Evolutionary conservation across 495 filamentous ascomycete genomes (phyloP), one percentile per base, ranked within the genome.

Genomic region (Penicillium alfredii): DNA sequence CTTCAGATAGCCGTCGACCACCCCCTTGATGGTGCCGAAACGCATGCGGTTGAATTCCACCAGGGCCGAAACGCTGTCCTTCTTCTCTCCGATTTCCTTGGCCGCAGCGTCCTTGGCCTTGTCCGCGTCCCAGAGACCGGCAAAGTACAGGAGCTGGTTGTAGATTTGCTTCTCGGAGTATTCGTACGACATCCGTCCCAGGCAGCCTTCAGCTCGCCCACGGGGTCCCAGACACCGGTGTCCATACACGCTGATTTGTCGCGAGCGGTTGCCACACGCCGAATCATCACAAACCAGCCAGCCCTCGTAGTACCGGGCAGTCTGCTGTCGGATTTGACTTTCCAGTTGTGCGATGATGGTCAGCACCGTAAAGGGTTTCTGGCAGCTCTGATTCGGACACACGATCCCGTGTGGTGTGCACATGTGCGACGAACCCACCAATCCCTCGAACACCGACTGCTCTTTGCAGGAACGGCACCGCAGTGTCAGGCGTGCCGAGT

Each of bases 111-210:
- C 53, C 49, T 76, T 77, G 23, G 82, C 84, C 66, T 84, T 86
- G 15, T 95, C 87, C 17, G 93, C 86, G 62, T 98, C 88, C 72
- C 84, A 98, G 43, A 96, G 61, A 15, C 76, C 70, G 16, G 80
- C 71, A 54, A 90, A 88, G 69, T 94, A 98, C 24, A 95, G 58
- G 24, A 98, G 69, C 68, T 98, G 92, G 61, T 92, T 96, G 63
- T 95, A 97, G 41, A 97, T 68, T 50, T 76, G 82, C 60, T 86
- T 84, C 71, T 94, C 89, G n/a, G 72, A 70, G 46, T 81, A 82
- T 68, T 93, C 89, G 48, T 85, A 97, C 16, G 71, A 61, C 92
- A 97, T 97, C 9, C 78, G 69, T 3, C 93, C 93, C n/a, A 74
- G 61, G 58, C 93, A 97, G 13, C 82, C 90, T 17, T 76, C 65